Evolutionary conservation across 805 yeast species (phyloP).

Genomic region (Pichia scutulata): DNA sequence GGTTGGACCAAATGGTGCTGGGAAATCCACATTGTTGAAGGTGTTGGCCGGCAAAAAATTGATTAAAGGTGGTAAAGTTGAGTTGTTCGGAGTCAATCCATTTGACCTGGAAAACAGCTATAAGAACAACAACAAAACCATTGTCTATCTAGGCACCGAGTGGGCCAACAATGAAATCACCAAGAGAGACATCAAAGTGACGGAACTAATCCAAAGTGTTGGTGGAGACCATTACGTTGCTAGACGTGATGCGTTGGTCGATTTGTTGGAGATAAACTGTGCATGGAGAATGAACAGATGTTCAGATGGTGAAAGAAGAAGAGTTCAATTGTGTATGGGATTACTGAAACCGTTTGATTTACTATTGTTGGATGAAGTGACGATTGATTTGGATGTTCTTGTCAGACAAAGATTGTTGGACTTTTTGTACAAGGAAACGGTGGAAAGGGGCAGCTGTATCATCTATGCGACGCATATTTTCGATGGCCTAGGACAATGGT

Average conservation of each 20-base stretch:
- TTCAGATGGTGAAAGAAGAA: conserved; percentile 90
- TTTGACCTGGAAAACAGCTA: conserved; percentile 34
- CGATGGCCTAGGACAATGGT: conserved; percentile 91
- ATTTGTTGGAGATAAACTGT: conserved; percentile 77
- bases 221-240: conserved; percentile 70
- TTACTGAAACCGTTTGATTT: conserved; percentile 84
- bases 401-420: conserved; percentile 69
- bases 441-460: conserved; percentile 60
- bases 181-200: conserved; percentile 84
- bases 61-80: conserved; percentile 61
- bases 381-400: conserved; percentile 91
- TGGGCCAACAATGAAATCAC: conserved; percentile 94
- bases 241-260: conserved; percentile 68
- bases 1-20: conserved; percentile 96
- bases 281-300: conserved; percentile 88
- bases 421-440: conserved; percentile 71
- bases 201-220: conserved; percentile 65
- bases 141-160: conserved; percentile 88
- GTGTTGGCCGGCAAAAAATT: conserved; percentile 88
- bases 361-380: conserved; percentile 87
- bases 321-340: conserved; percentile 94
- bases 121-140: conserved; percentile 4
- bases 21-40: conserved; percentile 81
- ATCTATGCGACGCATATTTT: conserved; percentile 95
- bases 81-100: conserved; percentile 82